These are phyloP conservation scores for Paecilomyces sp. DNA, from an alignment of 2,329 filamentous ascomycete genomes.

Conservation along the genomic window DNA sequence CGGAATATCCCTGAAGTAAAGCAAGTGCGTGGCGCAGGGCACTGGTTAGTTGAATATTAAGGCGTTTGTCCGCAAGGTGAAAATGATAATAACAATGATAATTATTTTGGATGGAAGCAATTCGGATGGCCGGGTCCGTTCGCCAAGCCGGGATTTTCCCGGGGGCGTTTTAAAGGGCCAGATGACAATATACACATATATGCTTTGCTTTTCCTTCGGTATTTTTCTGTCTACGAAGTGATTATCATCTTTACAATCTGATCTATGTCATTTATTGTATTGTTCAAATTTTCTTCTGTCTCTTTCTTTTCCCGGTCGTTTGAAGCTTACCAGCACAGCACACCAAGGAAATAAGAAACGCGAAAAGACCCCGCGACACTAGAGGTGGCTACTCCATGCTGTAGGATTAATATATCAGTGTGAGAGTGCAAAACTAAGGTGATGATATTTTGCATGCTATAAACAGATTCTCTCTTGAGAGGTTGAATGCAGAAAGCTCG, in stretches of 20 bases:
- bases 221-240: background rate
- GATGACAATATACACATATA: background rate
- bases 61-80: background rate
- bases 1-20: background rate
- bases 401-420: too few species aligned
- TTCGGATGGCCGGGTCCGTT: background rate
- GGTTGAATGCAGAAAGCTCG: too few species aligned
- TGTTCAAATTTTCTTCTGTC: background rate
- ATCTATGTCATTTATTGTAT: background rate
- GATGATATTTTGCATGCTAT: too few species aligned
- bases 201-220: background rate
- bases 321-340: background rate
- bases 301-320: background rate
- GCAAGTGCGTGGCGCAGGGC: background rate
- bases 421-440: too few species aligned
- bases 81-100: background rate
- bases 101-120: background rate
- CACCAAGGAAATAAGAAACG: too few species aligned
- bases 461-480: too few species aligned
- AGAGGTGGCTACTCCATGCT: too few species aligned
- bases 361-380: too few species aligned
- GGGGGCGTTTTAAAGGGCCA: background rate
- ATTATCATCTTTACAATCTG: background rate
- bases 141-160: background rate
- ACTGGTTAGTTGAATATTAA: background rate